Base-by-base conservation (phyloP, 1,139 yeast genomes). In the Kodamaea derodonti region DNA sequence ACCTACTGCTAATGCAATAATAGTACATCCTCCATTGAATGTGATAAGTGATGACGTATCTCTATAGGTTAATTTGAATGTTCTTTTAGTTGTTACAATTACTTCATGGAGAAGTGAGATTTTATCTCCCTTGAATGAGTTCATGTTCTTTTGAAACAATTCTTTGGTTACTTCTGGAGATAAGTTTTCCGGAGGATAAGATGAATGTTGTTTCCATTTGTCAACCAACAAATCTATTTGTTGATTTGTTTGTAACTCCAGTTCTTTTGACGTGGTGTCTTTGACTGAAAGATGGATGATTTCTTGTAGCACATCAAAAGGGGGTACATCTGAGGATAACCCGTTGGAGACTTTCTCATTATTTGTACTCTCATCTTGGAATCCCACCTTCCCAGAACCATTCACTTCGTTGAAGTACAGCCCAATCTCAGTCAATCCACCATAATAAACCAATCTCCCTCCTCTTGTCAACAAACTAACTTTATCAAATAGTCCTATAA, bases 381-480 rank as follows among this genome's bases (percentile, higher is more conserved):
- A 8, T 9, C 7, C 14, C 8, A 14, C 17, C 10, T 14, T 14
- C 8, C 60, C 56, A 6, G 22, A 18, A 18, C 6, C 9, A 6
- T 18, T 9, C 22, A 9, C 9, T 9, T 6, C 9, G 9, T 18
- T 18, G 18, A 14, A 49, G 56, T 84, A 80, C 0, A 58, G 54
- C 12, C 69, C 54, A 10, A 78, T 71, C 6, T 65, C 59, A 1
- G 45, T 43, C 32, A 78, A 63, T 14, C 63, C 52, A 1, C 92
- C 95, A 41, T 68, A 72, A 51, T 72, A 83, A 4, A 82, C 76
- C 31, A 76, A 55, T 23, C 78, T 64, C 2, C 92, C 86, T 7
- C 83, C 87, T 35, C 75, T 65, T 0, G 95, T 76, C 25, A 87
- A 58, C n/a, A 87, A 69, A 37, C 90, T 74, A 3, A 86, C 65